Evolutionary conservation across 352 stramenopile species (phyloP), one percentile per base, ranked within the genome.

Genomic region (Plasmopara viticola): DNA sequence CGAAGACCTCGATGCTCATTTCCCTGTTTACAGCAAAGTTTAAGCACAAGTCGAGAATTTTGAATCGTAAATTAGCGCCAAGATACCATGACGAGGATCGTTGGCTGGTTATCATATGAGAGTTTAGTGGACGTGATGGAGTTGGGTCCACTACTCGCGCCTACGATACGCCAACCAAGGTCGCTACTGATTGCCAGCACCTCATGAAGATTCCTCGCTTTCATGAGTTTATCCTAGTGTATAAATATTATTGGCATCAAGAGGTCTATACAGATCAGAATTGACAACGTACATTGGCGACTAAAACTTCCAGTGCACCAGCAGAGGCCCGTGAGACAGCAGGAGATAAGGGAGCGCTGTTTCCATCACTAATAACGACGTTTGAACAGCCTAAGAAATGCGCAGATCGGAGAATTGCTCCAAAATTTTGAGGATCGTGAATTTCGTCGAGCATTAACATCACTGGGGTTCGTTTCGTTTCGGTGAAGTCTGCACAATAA

Each of bases 341-440:
- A 43, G 82, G 78, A 29, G 82, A 89, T 35, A 92, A 56, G 4
- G 82, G 82, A 8, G 82, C 82, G 18, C 58, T 86, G 51, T 92
- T 88, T 13, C 72, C 72, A 29, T 87, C 74, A 51, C 78, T 92
- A 28, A 87, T 58, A 12, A 92, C 43, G 4, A 92, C 75, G 0
- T 67, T 73, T 2, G 75, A 64, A 42, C 77, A 87, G 46, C 78
- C 82, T 15, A 92, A 68, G 30, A 92, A 92, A 51, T 90, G 78
- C 0, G 78, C 78, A 5, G 82, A 90, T 13, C 82, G 78, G 5
- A 92, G 68, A 29, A 92, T 87, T 0, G 78, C 82, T 31, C 82
- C 82, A 45, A 90, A 75, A 51, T 92, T 92, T 70, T 91, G 82
- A 2, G 82, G 79, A 51, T 92, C 82, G 41, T 92, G 79, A 20